These are phyloP conservation scores for Guadua angustifolia DNA, from an alignment of 176 grass and related monocot species.

Conservation along the genomic window DNA sequence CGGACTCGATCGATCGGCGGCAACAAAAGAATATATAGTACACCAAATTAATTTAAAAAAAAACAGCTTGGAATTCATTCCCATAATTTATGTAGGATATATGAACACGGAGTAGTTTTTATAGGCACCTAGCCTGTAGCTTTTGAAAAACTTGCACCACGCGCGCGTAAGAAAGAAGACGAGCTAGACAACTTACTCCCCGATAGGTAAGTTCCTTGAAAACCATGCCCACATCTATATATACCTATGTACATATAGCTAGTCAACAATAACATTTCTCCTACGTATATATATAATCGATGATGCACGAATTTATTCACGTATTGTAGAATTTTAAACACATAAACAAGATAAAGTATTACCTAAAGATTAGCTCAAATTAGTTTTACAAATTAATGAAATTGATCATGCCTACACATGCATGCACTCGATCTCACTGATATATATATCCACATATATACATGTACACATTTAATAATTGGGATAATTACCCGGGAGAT, in stretches of 20 bases:
- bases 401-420: not conserved
- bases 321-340: not conserved
- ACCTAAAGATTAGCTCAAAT: not conserved
- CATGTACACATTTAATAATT: not conserved
- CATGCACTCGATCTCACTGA: constrained; percentile 10
- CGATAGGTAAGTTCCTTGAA: not conserved
- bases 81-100: not conserved
- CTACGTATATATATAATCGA: not conserved
- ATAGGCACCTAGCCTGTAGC: constrained; percentile 13
- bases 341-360: not conserved
- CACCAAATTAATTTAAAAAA: constrained; percentile 11
- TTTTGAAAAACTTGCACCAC: constrained; percentile 50
- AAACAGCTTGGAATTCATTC: not conserved
- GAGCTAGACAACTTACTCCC: not conserved
- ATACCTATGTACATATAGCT: not conserved
- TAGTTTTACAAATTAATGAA: not conserved
- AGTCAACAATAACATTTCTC: constrained; percentile 3
- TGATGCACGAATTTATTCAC: not conserved
- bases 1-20: not conserved
- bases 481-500: constrained; percentile 73
- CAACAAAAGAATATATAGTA: not conserved
- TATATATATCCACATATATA: not conserved
- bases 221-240: not conserved
- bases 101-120: not conserved
- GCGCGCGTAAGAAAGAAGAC: not conserved